phyloP scores from a whole-genome alignment of 257 asterid genomes.

The Solanum chiquidenum region DNA sequence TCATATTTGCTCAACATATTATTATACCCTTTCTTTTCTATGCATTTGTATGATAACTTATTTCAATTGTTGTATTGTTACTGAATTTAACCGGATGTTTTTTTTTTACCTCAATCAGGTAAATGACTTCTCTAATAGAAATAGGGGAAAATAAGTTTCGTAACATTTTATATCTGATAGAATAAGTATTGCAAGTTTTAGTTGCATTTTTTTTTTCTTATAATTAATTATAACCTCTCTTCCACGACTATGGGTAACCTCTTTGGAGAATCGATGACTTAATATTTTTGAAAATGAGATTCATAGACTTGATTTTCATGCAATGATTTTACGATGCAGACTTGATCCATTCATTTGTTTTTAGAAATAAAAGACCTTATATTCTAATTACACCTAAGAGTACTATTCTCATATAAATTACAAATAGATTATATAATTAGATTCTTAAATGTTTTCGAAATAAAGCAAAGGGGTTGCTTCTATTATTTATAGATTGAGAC shows the following conservation, averaged over 20 bases:
- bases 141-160: no score
- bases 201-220: neutral
- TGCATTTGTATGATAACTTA: neutral
- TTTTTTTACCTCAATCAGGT: neutral
- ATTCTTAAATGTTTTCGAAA: neutral
- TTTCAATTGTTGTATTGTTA: neutral
- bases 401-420: no score
- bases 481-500: neutral
- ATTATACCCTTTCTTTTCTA: neutral
- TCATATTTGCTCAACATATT: neutral
- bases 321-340: no score
- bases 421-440: neutral
- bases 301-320: no score
- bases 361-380: no score
- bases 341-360: no score
- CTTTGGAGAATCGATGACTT: neutral
- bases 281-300: no score
- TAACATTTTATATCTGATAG: neutral
- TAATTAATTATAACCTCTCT: neutral
- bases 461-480: neutral
- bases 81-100: neutral
- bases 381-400: no score
- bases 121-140: neutral
- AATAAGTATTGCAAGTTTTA: neutral
- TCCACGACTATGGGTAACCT: neutral